Base-by-base conservation (phyloP, 208 protist species). In the Acanthamoeba lugdunensis region DNA sequence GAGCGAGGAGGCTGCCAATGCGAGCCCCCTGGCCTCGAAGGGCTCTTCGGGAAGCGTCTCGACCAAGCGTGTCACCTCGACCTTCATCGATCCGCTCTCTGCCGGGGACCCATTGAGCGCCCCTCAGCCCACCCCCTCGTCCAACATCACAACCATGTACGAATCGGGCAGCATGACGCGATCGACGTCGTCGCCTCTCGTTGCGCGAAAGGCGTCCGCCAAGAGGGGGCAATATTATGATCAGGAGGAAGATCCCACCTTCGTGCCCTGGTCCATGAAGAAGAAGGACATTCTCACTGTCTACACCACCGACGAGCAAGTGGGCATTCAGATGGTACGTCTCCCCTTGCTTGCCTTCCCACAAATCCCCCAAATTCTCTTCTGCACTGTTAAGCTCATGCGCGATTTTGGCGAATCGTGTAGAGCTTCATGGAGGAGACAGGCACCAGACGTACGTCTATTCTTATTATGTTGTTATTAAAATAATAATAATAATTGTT, bases 191-290 rank as follows among this genome's bases (percentile, higher is more conserved):
- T 77, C 69, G n/a, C 69, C n/a, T 18, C n/a, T 77, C 69, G 33
- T 25, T 14, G 69, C 69, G 33, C 48, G 69, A 23, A 81, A 81
- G 67, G 25, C 28, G 30, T 48, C 41, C 21, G 0, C 73, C 23
- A 81, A 81, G 37, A 81, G 41, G 37, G 73, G 73, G 9, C 41
- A 45, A 28, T 81, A 81, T 14, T 9, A 81, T 8, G 73, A 81
- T 28, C 18, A 81, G 21, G 73, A 81, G 23, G 73, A 81, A 21
- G 73, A 81, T 21, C 73, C 73, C 23, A 92, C 63, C 23, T 95
- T 95, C 81, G 87, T 95, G 45, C 95, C 95, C 41, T 96, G 95
- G 95, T 48, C 88, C 48, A 89, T 94, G 58, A 82, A 93, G 54
- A 96, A 96, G 67, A 81, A 93, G 67, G 73, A 45, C 30, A 96